These are phyloP conservation scores for Urochloa ruziziensis DNA, from an alignment of 176 grass and related monocot genomes.

Conservation along the genomic window DNA sequence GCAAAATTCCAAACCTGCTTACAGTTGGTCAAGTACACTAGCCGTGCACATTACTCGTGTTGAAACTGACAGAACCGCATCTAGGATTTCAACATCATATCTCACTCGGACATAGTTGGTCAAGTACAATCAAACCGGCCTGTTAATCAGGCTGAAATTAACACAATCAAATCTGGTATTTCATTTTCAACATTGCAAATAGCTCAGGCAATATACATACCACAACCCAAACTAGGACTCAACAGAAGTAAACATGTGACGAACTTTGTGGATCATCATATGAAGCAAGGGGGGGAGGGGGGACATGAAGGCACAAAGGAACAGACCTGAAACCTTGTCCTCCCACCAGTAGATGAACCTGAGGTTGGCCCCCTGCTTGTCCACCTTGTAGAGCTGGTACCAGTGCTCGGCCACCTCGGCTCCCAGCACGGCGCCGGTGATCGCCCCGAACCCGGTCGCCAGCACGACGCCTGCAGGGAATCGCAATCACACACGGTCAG, in stretches of 20 bases:
- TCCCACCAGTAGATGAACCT: conserved; percentile 99
- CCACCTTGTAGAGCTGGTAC: conserved; percentile 88
- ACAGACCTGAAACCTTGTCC: conserved; percentile 88
- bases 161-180: neutral
- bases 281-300: neutral
- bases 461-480: conserved; percentile 63
- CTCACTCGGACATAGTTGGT: neutral
- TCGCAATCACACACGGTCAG: neutral
- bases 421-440: conserved; percentile 72
- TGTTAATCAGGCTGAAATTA: neutral
- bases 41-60: neutral
- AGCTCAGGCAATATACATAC: neutral
- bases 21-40: neutral
- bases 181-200: neutral
- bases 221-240: neutral
- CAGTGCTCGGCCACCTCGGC: conserved; percentile 93
- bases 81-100: neutral
- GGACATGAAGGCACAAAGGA: neutral
- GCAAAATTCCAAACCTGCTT: neutral
- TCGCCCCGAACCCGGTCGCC: conserved; percentile 75
- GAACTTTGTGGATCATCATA: neutral
- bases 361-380: conserved; percentile 84
- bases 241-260: neutral
- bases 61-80: conserved; percentile 4
- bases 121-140: neutral